phyloP scores from a whole-genome alignment of 176 grass and related monocot species.

The Juncus inflexus region DNA sequence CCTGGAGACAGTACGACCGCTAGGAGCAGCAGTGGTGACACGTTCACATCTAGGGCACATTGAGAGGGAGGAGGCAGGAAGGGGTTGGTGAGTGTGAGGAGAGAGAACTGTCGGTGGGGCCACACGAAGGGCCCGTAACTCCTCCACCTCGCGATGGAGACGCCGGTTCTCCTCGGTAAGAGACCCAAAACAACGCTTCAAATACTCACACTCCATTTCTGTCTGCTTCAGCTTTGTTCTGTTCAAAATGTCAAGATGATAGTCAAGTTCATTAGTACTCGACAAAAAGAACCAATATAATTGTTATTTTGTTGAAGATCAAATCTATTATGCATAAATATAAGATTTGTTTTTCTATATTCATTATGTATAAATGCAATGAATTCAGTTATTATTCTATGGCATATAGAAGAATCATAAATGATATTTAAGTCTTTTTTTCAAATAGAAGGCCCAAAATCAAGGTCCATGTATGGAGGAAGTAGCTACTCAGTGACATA shows the following conservation, averaged over 20 bases:
- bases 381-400: not conserved
- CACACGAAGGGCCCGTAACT: slow-evolving; percentile 77
- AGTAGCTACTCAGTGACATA: slow-evolving; percentile 12
- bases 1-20: slow-evolving; percentile 1
- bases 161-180: slow-evolving; percentile 96
- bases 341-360: not conserved
- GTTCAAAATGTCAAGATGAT: slow-evolving; percentile 12
- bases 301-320: not conserved
- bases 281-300: not conserved
- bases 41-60: slow-evolving; percentile 97
- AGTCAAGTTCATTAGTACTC: not conserved
- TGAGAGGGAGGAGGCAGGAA: slow-evolving; percentile 76
- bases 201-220: slow-evolving; percentile 97
- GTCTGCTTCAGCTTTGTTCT: slow-evolving; percentile 99
- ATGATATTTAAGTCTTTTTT: too few relatives aligned
- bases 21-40: slow-evolving; percentile 46
- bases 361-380: not conserved
- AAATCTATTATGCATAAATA: not conserved
- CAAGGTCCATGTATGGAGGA: slow-evolving; percentile 9
- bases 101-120: slow-evolving; percentile 86
- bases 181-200: slow-evolving; percentile 92
- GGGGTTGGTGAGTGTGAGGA: slow-evolving; percentile 73
- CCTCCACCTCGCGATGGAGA: slow-evolving; percentile 89
- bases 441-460: not conserved
- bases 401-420: not conserved